Evolutionary conservation across 2,329 filamentous ascomycete genomes (phyloP), one percentile per base, ranked within the genome.

Genomic region (Pseudogymnoascus sp.): DNA sequence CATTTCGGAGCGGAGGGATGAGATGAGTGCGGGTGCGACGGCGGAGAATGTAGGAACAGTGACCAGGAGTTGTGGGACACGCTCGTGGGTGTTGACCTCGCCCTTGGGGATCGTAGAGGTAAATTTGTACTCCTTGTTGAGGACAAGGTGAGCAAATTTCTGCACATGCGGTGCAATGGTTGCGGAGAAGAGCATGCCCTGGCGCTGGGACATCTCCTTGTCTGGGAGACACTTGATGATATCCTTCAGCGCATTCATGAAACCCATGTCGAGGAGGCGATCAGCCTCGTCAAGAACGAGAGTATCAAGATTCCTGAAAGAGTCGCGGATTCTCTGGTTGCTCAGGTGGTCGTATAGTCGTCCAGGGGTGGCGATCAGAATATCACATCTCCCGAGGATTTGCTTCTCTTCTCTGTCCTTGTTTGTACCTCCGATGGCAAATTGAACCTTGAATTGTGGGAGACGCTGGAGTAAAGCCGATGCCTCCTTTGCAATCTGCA

Each of bases 271-370:
- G 73, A 99, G 84, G 90, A 99, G 97, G 70, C 95, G 90, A 77
- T 99, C 95, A 71, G 95, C 95, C 81, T 99, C 95, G 70, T 99
- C 95, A 56, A 99, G 88, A 67, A 97, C 92, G 53, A 99, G 82
- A 69, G 95, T 96, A 74, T 91, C 89, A 80, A 97, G 88, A 75
- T 90, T 88, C 16, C 66, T 61, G 64, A 73, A 73, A 18, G 63
- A 42, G 37, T 69, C 28, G n/a, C 46, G 60, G 11, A 74, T 62
- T 7, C 61, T 78, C 67, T 84, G 79, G 69, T 89, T 85, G 59
- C 89, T 78, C 25, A 90, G 78, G 67, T 88, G 83, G 73, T 99
- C 95, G 70, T 89, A 69, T 50, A 97, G 79, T 67, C 95, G 89
- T 31, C 95, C 95, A 0, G 95, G 93, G 0, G 95, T 97, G 63